These are phyloP conservation scores for Diplogelasinospora grovesii DNA, from an alignment of 495 filamentous ascomycete species.

Conservation along the genomic window DNA sequence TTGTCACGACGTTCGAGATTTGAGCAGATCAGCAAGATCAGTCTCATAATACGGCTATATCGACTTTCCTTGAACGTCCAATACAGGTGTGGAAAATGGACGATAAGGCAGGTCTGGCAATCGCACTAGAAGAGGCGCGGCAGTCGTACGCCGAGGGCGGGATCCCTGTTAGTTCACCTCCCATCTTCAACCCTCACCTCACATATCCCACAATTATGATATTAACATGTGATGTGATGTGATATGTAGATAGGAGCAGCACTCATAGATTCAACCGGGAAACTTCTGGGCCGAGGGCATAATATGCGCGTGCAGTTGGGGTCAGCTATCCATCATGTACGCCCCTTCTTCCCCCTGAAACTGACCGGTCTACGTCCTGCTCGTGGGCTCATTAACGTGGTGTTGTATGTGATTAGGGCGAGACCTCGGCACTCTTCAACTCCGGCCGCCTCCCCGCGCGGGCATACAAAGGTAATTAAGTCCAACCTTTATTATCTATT, in stretches of 20 bases:
- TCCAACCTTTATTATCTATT: neutral
- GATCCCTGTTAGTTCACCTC: conserved; percentile 47
- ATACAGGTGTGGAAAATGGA: too few species aligned
- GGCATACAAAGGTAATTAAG: conserved; percentile 52
- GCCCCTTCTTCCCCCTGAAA: conserved; percentile 18
- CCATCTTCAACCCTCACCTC: too few species aligned
- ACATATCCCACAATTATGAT: neutral
- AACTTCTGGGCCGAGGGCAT: conserved; percentile 70
- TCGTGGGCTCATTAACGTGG: neutral
- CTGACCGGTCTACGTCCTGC: too few species aligned
- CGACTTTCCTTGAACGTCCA: too few species aligned
- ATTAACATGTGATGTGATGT: neutral
- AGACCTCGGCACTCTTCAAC: conserved; percentile 74
- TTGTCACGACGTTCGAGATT: too few species aligned
- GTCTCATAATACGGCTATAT: too few species aligned
- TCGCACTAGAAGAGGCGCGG: conserved; percentile 74
- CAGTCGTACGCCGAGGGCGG: conserved; percentile 66
- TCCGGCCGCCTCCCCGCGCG: conserved; percentile 68
- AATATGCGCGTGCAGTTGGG: conserved; percentile 77
- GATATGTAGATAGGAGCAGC: conserved; percentile 74
- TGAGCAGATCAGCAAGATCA: too few species aligned
- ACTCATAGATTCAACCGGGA: conserved; percentile 62
- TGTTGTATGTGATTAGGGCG: too few species aligned
- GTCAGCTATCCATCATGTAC: conserved; percentile 69
- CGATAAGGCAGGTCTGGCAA: conserved; percentile 45